Base-by-base conservation (phyloP, 2,329 filamentous ascomycete genomes). In the Botrytis fragariae region DNA sequence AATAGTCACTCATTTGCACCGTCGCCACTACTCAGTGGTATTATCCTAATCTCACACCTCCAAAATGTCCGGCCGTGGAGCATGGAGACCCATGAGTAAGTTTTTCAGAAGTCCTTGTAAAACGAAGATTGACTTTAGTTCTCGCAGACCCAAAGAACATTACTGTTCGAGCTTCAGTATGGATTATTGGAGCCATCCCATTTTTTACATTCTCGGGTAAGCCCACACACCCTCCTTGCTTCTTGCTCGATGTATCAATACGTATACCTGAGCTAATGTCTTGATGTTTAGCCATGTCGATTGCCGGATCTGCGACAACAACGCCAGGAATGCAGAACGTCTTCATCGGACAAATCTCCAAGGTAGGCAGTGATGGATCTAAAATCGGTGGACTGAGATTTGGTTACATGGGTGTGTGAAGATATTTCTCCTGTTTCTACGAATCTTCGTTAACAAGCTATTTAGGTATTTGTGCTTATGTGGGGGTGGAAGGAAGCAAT, bases 31-130 rank as follows among this genome's bases (percentile, higher is more conserved):
- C 8, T 59, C 35, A 57, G 70, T 72, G 32, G 35, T n/a, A n/a
- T 16, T 37, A 22, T 29, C 14, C 7, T 29, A 67, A 65, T 63
- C 16, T 22, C 25, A 63, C 37, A 32, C 37, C n/a, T 65, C 37
- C 37, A 72, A 72, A 0, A 72, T 72, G 70, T 64, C 60, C 6
- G 65, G 51, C 16, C 35, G 65, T 37, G 42, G 42, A 48, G 65
- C 65, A 72, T 37, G 70, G 63, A 72, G 39, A 32, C 69, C 69
- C 6, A 72, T 72, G 70, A 65, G 70, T 72, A 29, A 57, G 70
- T 72, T 57, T 25, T 65, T 59, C 35, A n/a, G 25, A 42, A 35
- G 16, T 54, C 44, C 37, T 32, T 57, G 48, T 25, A 32, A 12
- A 10, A n/a, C 70, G 7, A 5, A 35, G 39, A 25, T 57, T 72